Conservation (phyloP, 2,329 filamentous ascomycete genomes). For the Aspergillus uvarum region DNA sequence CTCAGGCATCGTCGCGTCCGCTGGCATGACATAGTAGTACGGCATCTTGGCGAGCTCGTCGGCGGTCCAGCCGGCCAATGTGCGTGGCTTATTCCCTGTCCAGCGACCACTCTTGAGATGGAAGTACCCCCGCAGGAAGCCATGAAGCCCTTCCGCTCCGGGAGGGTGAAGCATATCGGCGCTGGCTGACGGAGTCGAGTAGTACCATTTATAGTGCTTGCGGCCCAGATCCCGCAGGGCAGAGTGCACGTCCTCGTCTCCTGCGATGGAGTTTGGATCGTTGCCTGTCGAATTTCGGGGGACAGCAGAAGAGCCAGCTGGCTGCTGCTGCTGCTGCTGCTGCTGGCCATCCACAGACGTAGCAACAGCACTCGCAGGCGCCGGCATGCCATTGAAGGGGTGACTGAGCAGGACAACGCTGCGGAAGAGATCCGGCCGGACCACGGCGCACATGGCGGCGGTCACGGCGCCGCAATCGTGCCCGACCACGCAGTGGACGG, state of each 20-base stretch:
- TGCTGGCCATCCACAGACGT: conserved; percentile 1
- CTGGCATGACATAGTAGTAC: conserved; percentile 67
- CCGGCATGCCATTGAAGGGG: conserved; percentile 57
- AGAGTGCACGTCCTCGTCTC: conserved; percentile 52
- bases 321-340: conserved; percentile 7
- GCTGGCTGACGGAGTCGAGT: conserved; percentile 39
- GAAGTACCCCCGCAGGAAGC: conserved; percentile 66
- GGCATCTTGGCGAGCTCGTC: conserved; percentile 60
- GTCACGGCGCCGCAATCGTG: conserved; percentile 67
- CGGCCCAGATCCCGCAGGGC: conserved; percentile 55
- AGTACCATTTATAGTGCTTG: conserved; percentile 71
- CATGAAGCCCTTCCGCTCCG: conserved; percentile 52
- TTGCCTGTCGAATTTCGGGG: too few relatives aligned
- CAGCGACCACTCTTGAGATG: conserved; percentile 67
- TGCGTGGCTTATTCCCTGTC: conserved; percentile 54
- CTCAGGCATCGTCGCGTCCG: conserved; percentile 58
- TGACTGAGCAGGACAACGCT: conserved; percentile 65
- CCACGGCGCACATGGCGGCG: conserved; percentile 59
- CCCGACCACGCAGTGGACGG: conserved; percentile 61
- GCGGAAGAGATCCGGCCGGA: conserved; percentile 64
- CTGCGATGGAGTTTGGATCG: conserved; percentile 11
- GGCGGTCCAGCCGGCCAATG: conserved; percentile 58
- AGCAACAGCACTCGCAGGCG: conserved; percentile 28
- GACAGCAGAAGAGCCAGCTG: too few relatives aligned
- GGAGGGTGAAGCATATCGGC: conserved; percentile 35